Evolutionary conservation across 139 green algal genomes (phyloP).

Genomic region (Deuterostichococcus epilithicus): DNA sequence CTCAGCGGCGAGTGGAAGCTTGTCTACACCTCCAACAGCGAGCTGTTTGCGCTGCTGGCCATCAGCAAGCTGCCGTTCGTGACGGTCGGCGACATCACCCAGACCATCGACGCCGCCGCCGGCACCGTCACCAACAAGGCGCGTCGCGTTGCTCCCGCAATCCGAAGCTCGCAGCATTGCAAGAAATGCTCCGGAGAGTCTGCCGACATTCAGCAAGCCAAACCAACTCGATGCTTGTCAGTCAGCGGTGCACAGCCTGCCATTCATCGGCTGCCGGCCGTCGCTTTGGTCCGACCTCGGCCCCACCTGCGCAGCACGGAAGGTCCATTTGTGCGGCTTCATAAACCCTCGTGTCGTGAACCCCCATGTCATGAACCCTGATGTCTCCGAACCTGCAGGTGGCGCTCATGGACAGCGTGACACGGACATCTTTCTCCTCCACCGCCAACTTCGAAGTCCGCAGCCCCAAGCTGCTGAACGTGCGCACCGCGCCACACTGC

Average conservation of each 20-base stretch:
- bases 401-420: slow-evolving; percentile 52
- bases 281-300: no score
- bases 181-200: no score
- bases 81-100: slow-evolving; percentile 78
- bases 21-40: slow-evolving; percentile 85
- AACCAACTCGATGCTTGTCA: no score
- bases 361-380: no score
- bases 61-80: slow-evolving; percentile 75
- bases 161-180: no score
- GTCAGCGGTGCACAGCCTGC: no score
- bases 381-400: slow-evolving; percentile 9
- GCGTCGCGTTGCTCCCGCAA: no score
- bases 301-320: no score
- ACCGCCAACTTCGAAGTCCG: slow-evolving; percentile 75
- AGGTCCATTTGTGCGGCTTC: no score
- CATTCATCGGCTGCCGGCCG: no score
- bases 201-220: no score
- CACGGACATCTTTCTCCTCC: slow-evolving; percentile 50
- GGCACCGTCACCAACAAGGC: slow-evolving; percentile 77
- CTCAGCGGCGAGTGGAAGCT: slow-evolving; percentile 80
- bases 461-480: slow-evolving; percentile 79
- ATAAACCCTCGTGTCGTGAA: no score
- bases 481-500: slow-evolving; percentile 10
- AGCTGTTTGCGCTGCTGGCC: slow-evolving; percentile 77
- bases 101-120: slow-evolving; percentile 65